Base-by-base conservation (phyloP, 305 asterid species). In the Fraxinus platypoda region DNA sequence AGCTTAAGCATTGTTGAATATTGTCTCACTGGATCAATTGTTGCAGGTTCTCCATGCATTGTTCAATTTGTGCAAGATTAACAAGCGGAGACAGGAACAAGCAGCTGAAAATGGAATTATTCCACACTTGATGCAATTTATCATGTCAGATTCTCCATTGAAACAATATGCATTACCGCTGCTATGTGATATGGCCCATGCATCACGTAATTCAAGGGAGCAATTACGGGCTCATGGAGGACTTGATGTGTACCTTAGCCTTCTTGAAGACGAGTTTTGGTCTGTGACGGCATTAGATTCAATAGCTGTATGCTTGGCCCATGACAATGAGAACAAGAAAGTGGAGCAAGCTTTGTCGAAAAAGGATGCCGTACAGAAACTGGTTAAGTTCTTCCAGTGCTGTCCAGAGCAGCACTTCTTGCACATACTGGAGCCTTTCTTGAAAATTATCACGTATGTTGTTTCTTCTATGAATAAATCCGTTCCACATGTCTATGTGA, bases 171-270 rank as follows among this genome's bases (percentile, higher is more conserved):
- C 99, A 41, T 90, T 97, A 83, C 99, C 98, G 84, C 90, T 97
- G 77, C 91, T 97, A 74, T 95, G 98, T 87, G 99, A 97, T 87
- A 95, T 95, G 99, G 99, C 99, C 68, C 98, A 97, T 87, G 99
- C 99, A 78, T 97, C 99, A 66, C 95, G 97, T 80, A 93, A 94
- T 84, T 93, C 99, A 21, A 91, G 99, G 87, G 99, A 97, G 90
- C 99, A 97, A 80, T 91, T 97, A 80, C 94, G 99, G 75, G 99
- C 99, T 75, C 99, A 97, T 85, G 98, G 99, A 78, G 99, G 97
- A 49, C 88, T 97, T 80, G 98, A 95, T 87, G 98, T 93, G 70
- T 97, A 92, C 92, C 90, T 97, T 84, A 92, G 95, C 89, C 98
- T 97, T 86, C 98, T 97, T 75, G 97, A 92, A 85, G 99, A 97